These are phyloP conservation scores for Thalia dealbata DNA, from an alignment of 176 grass and related monocot genomes.

Conservation along the genomic window DNA sequence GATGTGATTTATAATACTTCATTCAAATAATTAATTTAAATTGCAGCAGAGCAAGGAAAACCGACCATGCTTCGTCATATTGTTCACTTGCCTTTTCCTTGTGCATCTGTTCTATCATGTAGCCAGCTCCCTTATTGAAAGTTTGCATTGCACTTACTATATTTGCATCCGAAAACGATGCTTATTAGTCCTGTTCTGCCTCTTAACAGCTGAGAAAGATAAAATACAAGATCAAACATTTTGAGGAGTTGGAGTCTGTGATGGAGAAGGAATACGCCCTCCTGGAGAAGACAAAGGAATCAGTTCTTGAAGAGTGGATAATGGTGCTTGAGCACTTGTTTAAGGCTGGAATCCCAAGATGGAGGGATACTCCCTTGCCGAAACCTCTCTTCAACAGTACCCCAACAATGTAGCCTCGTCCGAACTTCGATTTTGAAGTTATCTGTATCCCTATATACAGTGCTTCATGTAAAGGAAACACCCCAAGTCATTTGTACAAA, in stretches of 20 bases:
- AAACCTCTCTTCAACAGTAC: conserved; percentile 40
- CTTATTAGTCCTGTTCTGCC: neutral
- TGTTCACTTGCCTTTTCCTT: too few species aligned
- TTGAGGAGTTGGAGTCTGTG: conserved; percentile 58
- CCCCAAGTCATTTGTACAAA: neutral
- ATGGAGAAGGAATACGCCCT: conserved; percentile 67
- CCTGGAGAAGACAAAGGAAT: conserved; percentile 52
- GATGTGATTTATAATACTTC: too few species aligned
- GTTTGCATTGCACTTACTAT: neutral
- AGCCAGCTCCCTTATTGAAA: too few species aligned
- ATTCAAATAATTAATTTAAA: too few species aligned
- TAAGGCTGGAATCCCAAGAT: conserved; percentile 50
- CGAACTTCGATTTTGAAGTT: neutral
- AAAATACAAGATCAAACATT: conserved; percentile 79
- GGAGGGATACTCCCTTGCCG: conserved; percentile 45
- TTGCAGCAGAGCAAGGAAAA: too few species aligned
- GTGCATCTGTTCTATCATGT: too few species aligned
- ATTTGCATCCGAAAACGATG: neutral
- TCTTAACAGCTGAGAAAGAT: conserved; percentile 68
- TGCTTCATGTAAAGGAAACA: neutral
- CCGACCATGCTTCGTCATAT: too few species aligned
- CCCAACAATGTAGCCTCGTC: conserved; percentile 4
- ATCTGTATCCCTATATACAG: neutral
- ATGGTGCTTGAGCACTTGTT: conserved; percentile 42
- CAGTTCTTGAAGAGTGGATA: conserved; percentile 62